Base-by-base conservation (phyloP, 306 rosid species). In the Cucurbita moschata region DNA sequence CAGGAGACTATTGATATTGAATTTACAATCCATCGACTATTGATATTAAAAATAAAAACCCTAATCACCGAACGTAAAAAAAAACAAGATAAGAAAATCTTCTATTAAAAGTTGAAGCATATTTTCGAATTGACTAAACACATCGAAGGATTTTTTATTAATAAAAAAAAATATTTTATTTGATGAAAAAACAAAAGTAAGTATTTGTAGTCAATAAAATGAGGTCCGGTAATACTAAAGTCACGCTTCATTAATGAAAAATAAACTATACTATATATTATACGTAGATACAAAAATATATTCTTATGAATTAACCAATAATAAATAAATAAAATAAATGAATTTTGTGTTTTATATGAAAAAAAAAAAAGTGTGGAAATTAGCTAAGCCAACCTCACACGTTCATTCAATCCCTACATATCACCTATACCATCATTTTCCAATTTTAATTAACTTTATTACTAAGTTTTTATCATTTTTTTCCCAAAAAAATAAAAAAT, bases 141-240 rank as follows among this genome's bases (percentile, higher is more conserved):
- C 15, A 21, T 19, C 1, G 1, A 56, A 19, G 10, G 21, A 8
- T 23, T 23, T 21, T 1, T 57, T 49, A 11, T 3, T 58, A 38
- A 2, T 26, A 26, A 30, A 39, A 1, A 58, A 58, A 5, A 11
- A 26, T 5, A 2, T 26, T 26, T 26, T 26, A 58, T 58, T 26
- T 26, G 5, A 21, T 4, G 1, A 19, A 39, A 39, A 37, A 19
- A 56, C 35, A 26, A 16, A 6, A 4, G 26, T 21, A 44, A 26
- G 21, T 43, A 42, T 42, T 3, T 9, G 81, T 78, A 81, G 96
- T 85, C 83, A 89, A 86, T 87, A 58, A 65, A 72, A 88, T 87
- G 0, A 26, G 26, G 26, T 26, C 26, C 1, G 0, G 2, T 26
- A 26, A 2, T 26, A 26, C 26, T 26, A 26, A 26, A 26, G 26